phyloP scores from a whole-genome alignment of 116 monocot genomes.

The Trichopus zeylanicus region DNA sequence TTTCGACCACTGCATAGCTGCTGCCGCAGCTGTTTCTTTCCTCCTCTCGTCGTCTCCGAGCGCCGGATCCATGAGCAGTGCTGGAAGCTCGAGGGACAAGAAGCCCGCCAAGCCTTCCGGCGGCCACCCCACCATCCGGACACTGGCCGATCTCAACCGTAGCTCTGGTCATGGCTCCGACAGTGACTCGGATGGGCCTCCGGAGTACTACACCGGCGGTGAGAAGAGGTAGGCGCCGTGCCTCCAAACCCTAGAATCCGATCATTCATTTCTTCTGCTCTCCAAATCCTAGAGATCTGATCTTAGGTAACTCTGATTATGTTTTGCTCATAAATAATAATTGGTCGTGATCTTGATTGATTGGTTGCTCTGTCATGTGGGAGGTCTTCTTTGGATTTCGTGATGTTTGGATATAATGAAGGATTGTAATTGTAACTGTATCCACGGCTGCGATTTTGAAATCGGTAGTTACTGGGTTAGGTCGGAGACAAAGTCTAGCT shows the following conservation, averaged over 20 bases:
- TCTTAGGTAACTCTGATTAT: too few relatives aligned
- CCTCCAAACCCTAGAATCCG: not conserved
- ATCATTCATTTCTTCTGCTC: not conserved
- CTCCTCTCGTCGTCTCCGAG: not conserved
- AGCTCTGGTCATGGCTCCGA: constrained; percentile 36
- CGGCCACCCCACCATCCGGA: constrained; percentile 40
- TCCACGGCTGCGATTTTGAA: too few relatives aligned
- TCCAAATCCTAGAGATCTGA: not conserved
- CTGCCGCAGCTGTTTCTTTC: too few relatives aligned
- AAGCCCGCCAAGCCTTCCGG: constrained; percentile 26
- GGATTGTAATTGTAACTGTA: too few relatives aligned
- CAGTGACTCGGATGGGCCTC: constrained; percentile 64
- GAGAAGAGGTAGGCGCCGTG: constrained; percentile 63
- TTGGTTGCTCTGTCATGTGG: too few relatives aligned
- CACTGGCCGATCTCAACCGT: constrained; percentile 80
- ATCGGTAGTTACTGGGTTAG: too few relatives aligned
- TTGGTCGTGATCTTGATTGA: too few relatives aligned
- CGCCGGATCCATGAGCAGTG: constrained; percentile 11
- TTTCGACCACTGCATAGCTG: too few relatives aligned
- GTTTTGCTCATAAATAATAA: too few relatives aligned
- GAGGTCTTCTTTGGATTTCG: too few relatives aligned
- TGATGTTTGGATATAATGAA: too few relatives aligned
- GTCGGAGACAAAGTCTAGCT: too few relatives aligned
- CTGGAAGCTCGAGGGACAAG: constrained; percentile 9
- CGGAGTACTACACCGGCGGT: constrained; percentile 94